Percentiles rank a stretch among this genome's conserved stretches.
Conservation (phyloP, 2,329 filamentous ascomycete genomes). For the Cladophialophora psammophila region DNA sequence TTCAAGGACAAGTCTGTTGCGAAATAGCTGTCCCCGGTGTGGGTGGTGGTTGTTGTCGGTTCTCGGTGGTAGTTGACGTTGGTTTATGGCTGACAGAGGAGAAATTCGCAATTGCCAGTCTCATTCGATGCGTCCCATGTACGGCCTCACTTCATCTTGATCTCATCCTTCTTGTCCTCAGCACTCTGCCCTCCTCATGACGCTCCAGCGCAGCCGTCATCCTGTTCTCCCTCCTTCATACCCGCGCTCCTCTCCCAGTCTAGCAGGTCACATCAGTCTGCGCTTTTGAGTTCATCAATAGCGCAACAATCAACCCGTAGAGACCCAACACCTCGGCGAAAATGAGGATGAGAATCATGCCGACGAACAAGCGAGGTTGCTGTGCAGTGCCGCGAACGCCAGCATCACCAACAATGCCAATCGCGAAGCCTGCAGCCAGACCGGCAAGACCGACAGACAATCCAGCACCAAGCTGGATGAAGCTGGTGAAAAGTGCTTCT, state of each 20-base stretch:
- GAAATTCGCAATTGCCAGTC: background rate
- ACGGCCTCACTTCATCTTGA: slow-evolving; percentile 1
- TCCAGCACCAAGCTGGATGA: slow-evolving; percentile 86
- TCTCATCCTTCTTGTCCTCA: slow-evolving; percentile 2
- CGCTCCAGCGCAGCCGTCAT: slow-evolving; percentile 36
- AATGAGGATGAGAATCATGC: slow-evolving; percentile 99
- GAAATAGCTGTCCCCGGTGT: background rate
- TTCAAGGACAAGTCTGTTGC: slow-evolving; percentile 1
- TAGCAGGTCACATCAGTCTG: slow-evolving; percentile 69
- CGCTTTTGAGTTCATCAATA: slow-evolving; percentile 99
- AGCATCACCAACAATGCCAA: slow-evolving; percentile 76
- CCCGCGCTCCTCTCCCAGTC: slow-evolving; percentile 30
- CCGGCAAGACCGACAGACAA: slow-evolving; percentile 81
- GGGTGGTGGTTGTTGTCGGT: slow-evolving; percentile 14
- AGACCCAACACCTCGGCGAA: slow-evolving; percentile 99
- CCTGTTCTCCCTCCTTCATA: background rate
- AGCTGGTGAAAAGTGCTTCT: slow-evolving; percentile 77
- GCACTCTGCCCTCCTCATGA: slow-evolving; percentile 15
- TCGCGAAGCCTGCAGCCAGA: slow-evolving; percentile 83
- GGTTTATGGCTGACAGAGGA: background rate
- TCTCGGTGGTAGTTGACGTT: slow-evolving; percentile 5
- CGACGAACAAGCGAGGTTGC: slow-evolving; percentile 69
- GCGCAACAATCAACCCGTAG: slow-evolving; percentile 97
- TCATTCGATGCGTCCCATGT: background rate
- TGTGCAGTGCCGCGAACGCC: slow-evolving; percentile 61